Base-by-base conservation (phyloP, 805 yeast genomes). In the Candida tallmaniae region DNA sequence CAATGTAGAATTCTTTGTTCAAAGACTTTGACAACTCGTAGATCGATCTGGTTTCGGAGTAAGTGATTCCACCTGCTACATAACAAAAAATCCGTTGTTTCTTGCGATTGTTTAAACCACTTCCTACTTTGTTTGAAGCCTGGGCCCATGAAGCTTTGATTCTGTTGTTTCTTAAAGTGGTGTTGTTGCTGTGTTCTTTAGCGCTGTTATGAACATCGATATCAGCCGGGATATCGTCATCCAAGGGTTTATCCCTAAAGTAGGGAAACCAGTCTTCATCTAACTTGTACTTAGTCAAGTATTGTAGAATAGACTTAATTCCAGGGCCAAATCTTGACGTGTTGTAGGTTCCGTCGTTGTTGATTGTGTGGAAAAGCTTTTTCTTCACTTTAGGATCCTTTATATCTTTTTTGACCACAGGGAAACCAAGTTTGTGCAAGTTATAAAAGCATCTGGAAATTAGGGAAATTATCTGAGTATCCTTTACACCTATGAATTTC, bases 31-130 rank as follows among this genome's bases (percentile, higher is more conserved):
- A 73, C 30, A 87, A 67, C 42, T 85, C 90, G 47, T 84, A 80
- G 4, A 80, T 78, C 9, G 85, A 72, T 42, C 90, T 73, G 19
- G 83, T 62, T 56, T 93, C 99, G 2, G 89, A 74, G 45, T 81
- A 76, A 0, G 97, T 86, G 14, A 84, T 59, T 6, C 97, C 98
- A 15, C 99, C 99, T 2, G 95, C 82, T 18, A 87, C 73, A 51
- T 78, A 93, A 37, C 88, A 75, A 44, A 89, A 74, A 6, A 89
- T 66, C 32, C 93, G 66, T 51, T 86, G 96, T 44, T 78, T 59
- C 15, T 58, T 48, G 10, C 30, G 34, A 4, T 32, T 4, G 16
- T 11, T 15, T n/a, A 52, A 42, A 5, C 47, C 18, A 8, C 27
- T 20, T 22, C 28, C 35, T 4, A 45, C 31, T 22, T 41, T 48